Percentiles rank a stretch among this genome's conserved stretches.
These are phyloP conservation scores for Metrosideros polymorpha DNA, from an alignment of 441 rosid species.

Conservation along the genomic window DNA sequence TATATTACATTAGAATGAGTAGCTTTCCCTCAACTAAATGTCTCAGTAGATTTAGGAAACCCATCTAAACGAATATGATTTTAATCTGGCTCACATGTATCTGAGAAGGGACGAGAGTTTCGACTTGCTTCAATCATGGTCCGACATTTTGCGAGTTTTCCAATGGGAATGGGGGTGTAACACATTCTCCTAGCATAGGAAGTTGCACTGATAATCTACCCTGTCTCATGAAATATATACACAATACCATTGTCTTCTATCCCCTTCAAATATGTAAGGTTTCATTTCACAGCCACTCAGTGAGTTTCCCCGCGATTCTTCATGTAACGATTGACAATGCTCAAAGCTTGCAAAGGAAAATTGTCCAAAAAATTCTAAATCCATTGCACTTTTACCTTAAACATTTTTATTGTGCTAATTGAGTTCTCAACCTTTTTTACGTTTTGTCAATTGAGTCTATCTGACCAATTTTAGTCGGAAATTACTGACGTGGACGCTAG, in stretches of 20 bases:
- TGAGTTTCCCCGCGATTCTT: not conserved
- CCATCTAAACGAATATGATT: not conserved
- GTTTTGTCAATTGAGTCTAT: no score
- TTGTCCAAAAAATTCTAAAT: no score
- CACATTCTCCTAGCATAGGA: not conserved
- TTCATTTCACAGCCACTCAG: not conserved
- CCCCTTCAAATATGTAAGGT: not conserved
- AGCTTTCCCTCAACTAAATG: not conserved
- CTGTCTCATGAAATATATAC: not conserved
- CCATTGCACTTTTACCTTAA: no score
- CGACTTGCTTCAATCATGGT: not conserved
- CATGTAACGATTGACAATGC: not conserved
- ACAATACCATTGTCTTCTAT: accelerated
- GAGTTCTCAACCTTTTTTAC: no score
- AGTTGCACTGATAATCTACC: not conserved
- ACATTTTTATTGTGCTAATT: no score
- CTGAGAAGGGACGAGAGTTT: not conserved
- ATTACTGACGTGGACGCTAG: no score
- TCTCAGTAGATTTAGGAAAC: not conserved
- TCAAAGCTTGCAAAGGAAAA: not conserved
- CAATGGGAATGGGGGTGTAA: not conserved
- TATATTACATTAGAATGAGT: not conserved
- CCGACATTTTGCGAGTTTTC: not conserved
- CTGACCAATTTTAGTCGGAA: no score
- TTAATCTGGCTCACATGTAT: not conserved